Evolutionary conservation across 2,329 filamentous ascomycete species (phyloP), one percentile per base, ranked within the genome.

Genomic region (Xylaria digitata): DNA sequence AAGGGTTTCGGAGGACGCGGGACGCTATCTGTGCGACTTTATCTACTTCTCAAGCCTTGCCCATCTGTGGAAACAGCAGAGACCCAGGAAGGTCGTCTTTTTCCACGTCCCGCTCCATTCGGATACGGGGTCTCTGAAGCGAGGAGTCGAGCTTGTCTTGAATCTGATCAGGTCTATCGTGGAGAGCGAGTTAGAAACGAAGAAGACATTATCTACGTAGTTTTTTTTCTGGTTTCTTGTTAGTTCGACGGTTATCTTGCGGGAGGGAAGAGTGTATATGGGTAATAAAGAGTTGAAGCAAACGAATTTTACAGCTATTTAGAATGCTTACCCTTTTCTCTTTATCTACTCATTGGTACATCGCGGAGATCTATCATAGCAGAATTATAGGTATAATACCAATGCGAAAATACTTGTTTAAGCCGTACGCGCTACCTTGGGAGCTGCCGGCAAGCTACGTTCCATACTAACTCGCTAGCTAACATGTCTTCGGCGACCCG

Each of bases 21-120:
- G 92, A 2, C 85, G 85, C 21, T 94, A 90, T 77, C 82, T 94
- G 17, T 94, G 92, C 78, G 92, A 94, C 75, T 94, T 92, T 75
- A 93, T 91, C 71, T 92, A 91, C 78, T 93, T 89, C 78, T 88
- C 87, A 6, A 91, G 88, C 67, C 77, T 93, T 71, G 83, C 90
- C 21, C 80, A 88, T 65, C 79, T 88, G 42, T 82, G 80, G 72
- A 85, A 84, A 74, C 77, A 81, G 53, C 73, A 81, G 50, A 75
- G 82, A 66, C 78, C 80, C 21, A 80, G 80, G 62, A 85, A 85
- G 63, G 87, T 91, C 5, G 78, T 90, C 1, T 94, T 94, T 76
- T 79, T 94, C 59, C 92, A 94, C 77, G 91, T 94, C 1, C 92
- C 92, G 0, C 83, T 86, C 6, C 83, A 86, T 30, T 81, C 84